Base-by-base conservation (phyloP, 352 stramenopile species). In the Globisporangium barbulae region DNA sequence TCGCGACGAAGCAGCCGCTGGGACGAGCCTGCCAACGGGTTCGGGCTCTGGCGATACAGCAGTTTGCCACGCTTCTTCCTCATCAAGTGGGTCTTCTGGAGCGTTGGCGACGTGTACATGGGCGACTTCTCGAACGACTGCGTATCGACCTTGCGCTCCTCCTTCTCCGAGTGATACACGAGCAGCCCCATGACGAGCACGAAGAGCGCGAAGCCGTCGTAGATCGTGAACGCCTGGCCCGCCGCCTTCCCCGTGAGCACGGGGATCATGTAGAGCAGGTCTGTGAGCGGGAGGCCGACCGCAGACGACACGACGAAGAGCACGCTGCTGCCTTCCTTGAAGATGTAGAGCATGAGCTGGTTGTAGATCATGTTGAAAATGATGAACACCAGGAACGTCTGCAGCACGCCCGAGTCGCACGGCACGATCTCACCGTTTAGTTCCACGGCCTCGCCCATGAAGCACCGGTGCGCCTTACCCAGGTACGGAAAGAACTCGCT, bases 331-430 rank as follows among this genome's bases (percentile, higher is more conserved):
- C 88, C 88, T 75, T 93, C 83, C 63, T 94, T 93, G 75, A 96
- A 93, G 66, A 96, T 91, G 64, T 91, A 93, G 54, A 96, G 74
- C 83, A 94, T 94, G 45, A 96, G 79, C 72, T 94, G 83, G 66
- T 94, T 94, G 80, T 91, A 94, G 12, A 91, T 74, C 59, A 88
- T 89, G 53, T 61, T 61, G 55, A 61, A 61, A 49, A 64, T 31
- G 30, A 95, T 95, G 68, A 90, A 95, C 53, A 92, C 75, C 47
- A 93, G 59, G 68, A 91, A 95, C 19, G 89, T 80, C 30, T 83
- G 63, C 48, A 95, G 69, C 42, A 93, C 83, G 39, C 79, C 84
- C 41, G 73, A 74, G 61, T 92, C 81, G 50, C 85, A 94, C 42
- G 78, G 37, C 13, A 88, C 53, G 25, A 71, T 58, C 48, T 85